Conservation (phyloP, 1,139 yeast genomes). For the Debaryomyces sp. region DNA sequence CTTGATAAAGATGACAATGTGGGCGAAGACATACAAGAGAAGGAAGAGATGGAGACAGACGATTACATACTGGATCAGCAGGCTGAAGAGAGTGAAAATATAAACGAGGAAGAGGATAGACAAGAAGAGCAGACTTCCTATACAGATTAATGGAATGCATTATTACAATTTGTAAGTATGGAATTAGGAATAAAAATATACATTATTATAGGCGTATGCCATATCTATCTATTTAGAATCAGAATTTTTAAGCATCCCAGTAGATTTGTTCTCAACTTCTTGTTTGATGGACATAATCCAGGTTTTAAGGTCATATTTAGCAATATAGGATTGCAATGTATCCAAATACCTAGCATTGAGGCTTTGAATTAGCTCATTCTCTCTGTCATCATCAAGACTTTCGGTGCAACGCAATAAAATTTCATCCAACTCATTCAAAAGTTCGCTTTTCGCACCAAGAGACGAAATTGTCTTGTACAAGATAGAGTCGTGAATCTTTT, state of each 20-base stretch:
- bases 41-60: constrained; percentile 13
- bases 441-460: constrained; percentile 14
- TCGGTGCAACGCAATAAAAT: constrained; percentile 6
- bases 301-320: constrained; percentile 22
- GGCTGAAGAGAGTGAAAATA: constrained; percentile 3
- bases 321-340: constrained; percentile 16
- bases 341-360: constrained; percentile 18
- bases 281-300: constrained; percentile 33
- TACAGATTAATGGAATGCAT: not conserved
- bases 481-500: constrained; percentile 42
- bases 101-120: constrained; percentile 9
- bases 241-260: not conserved
- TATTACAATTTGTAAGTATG: not conserved
- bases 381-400: constrained; percentile 12
- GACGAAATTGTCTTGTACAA: constrained; percentile 47
- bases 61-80: not conserved
- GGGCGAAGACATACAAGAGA: constrained; percentile 10
- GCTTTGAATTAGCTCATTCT: constrained; percentile 12
- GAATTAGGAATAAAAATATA: not conserved
- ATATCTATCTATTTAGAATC: not conserved
- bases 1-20: constrained; percentile 33
- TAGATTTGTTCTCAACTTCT: constrained; percentile 13
- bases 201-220: not conserved
- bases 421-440: constrained; percentile 16
- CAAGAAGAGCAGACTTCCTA: not conserved